These are phyloP conservation scores for Xylariomycetidae sp. DNA, from an alignment of 2,329 filamentous ascomycete species.

Conservation along the genomic window DNA sequence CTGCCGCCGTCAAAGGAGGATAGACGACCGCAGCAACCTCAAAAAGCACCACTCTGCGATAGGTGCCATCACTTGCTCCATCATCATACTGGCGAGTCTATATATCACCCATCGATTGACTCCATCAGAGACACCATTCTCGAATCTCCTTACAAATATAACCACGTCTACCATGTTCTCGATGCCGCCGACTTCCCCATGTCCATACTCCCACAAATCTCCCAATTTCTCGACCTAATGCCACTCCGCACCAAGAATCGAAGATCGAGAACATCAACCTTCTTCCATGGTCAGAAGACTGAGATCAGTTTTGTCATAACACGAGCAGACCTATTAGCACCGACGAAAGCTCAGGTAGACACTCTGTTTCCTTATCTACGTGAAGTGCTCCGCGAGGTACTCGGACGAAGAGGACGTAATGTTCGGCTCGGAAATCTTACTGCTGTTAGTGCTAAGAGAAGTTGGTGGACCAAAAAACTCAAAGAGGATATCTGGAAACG, in stretches of 20 bases:
- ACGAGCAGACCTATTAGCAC: conserved; percentile 78
- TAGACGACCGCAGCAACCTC: conserved; percentile 8
- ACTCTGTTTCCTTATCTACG: conserved; percentile 79
- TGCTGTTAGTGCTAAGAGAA: conserved; percentile 79
- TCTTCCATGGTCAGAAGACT: conserved; percentile 61
- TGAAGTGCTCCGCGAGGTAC: conserved; percentile 68
- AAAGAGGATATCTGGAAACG: conserved; percentile 81
- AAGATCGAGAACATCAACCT: conserved; percentile 64
- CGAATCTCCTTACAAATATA: conserved; percentile 84
- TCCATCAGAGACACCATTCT: conserved; percentile 79
- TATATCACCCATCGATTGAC: conserved; percentile 75
- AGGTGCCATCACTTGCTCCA: conserved; percentile 81
- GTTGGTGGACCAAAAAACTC: conserved; percentile 86
- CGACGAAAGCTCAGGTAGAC: conserved; percentile 79
- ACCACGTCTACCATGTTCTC: conserved; percentile 92
- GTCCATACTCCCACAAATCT: conserved; percentile 77
- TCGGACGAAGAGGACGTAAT: conserved; percentile 63
- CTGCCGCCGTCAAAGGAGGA: conserved; percentile 18
- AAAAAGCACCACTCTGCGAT: conserved; percentile 66
- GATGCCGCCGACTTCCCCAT: conserved; percentile 97
- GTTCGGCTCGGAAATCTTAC: conserved; percentile 83
- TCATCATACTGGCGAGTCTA: conserved; percentile 66
- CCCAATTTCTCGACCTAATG: conserved; percentile 64
- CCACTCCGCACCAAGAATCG: conserved; percentile 77
- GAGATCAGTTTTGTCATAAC: conserved; percentile 91